Evolutionary conservation across 371 early-diverging fungal species (phyloP).

Genomic region (Globomyces sp.): DNA sequence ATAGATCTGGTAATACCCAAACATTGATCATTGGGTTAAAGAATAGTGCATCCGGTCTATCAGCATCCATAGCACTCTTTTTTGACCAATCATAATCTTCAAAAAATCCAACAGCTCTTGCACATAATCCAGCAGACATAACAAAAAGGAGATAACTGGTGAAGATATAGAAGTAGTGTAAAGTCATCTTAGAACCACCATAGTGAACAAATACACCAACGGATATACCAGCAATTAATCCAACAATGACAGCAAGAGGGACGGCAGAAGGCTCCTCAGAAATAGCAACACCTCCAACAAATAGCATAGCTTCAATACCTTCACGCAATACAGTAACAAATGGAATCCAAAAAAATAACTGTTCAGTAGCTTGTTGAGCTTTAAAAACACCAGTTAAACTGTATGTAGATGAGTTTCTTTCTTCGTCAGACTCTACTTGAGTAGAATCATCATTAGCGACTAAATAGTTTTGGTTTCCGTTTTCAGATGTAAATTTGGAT

Average conservation of each 20-base stretch:
- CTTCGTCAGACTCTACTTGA: not conserved
- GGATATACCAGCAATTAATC: constrained; percentile 60
- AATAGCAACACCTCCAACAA: constrained; percentile 70
- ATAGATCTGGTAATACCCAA: constrained; percentile 53
- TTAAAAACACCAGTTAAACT: not conserved
- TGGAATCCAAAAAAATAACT: constrained; percentile 69
- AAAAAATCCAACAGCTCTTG: constrained; percentile 57
- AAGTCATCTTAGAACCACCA: constrained; percentile 46
- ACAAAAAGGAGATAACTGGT: constrained; percentile 70
- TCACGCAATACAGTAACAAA: constrained; percentile 78
- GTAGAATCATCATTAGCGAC: not conserved
- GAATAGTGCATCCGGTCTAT: not conserved
- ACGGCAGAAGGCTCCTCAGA: constrained; percentile 45
- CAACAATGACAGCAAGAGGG: constrained; percentile 71
- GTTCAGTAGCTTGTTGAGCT: constrained; percentile 43
- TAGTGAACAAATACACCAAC: constrained; percentile 71
- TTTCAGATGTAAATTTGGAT: too few species aligned
- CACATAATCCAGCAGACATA: constrained; percentile 75
- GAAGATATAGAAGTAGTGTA: constrained; percentile 73
- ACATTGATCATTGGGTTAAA: constrained; percentile 17
- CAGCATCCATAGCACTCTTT: not conserved
- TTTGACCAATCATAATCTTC: constrained; percentile 38
- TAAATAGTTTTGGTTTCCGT: too few species aligned
- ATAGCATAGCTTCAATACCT: constrained; percentile 78
- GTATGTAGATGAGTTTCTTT: not conserved